Evolutionary conservation across 2,329 filamentous ascomycete genomes (phyloP), one percentile per base, ranked within the genome.

Genomic region (Monosporascus sp.): DNA sequence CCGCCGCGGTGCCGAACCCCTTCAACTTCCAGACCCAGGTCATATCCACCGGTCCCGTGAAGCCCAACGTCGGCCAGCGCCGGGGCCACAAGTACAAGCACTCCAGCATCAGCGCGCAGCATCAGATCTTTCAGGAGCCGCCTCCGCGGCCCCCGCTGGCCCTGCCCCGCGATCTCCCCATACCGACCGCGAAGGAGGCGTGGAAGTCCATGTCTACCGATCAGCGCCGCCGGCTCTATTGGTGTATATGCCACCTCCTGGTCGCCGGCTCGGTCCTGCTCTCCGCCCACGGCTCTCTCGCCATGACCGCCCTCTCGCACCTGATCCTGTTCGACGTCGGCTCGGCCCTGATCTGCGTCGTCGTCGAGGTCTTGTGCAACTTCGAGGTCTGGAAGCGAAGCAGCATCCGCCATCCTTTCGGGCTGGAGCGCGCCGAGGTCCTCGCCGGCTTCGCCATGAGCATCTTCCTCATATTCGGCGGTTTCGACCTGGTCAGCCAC

Each of bases 61-160:
- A 91, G 76, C 88, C 89, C 60, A 93, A 91, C 63, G 84, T 97
- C 58, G 92, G 92, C 58, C 90, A 96, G 71, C 85, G 94, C 60
- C 87, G 93, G 56, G 94, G 94, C 58, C 94, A 99, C 76, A 91
- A 94, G 70, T 99, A 99, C 79, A 96, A 97, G 69, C 93, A 97
- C 75, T 95, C 89, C 69, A 96, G 90, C 68, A 88, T 99, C 53
- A 96, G 90, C 20, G 75, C 84, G 7, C 84, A 86, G 63, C 92
- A 97, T 69, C 92, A 97, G 71, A 95, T 97, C 71, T 96, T 97
- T 71, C 89, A 95, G 63, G 91, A 97, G 69, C 94, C 94, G 7
- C 86, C 91, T 0, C 88, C 84, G 5, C 83, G 92, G 51, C 88
- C 92, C 1, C 93, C 94, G 4, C 82, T 96, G 24, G 88, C 93